Base-by-base conservation (phyloP, 129 eudicot genomes). In the Artemisia argyi region DNA sequence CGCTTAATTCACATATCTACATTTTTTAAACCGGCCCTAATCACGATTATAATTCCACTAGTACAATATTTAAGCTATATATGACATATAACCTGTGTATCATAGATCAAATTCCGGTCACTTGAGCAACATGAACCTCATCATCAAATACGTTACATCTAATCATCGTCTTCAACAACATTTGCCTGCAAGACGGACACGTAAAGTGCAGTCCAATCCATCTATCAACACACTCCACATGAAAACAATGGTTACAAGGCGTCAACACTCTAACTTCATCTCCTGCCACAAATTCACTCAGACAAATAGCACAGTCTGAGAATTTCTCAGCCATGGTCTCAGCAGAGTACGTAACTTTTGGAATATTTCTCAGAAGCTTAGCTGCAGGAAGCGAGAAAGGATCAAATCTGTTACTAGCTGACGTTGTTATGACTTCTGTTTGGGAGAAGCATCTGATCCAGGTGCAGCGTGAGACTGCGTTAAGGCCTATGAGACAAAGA, bases 151-250 rank as follows among this genome's bases (percentile, higher is more conserved):
- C 35, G 18, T 64, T 18, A 26, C 69, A 64, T 14, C 53, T 64
- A 58, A 18, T 22, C 63, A 30, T 61, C 35, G 57, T 65, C 72
- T 74, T 74, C 72, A 74, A 50, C 71, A 85, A 61, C 66, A 81
- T 61, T 76, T 83, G 88, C 8, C 96, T 82, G 68, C 96, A 88
- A n/a, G 96, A 88, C 26, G 96, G 96, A 64, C 96, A 88, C 2
- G 96, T 80, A 5, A 89, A 88, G 50, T 85, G 96, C 26, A 88
- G 83, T 48, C 73, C 88, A 0, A 88, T 87, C 96, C 96, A 88
- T 68, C 81, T 83, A 56, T 88, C 96, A 11, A 88, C 81, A 69
- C 96, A 88, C n/a, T 19, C 80, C 2, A 81, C 85, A 71, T 88
- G 96, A 71, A 85, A 88, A 11, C 86, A 85, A 44, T 88, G 96